These are phyloP conservation scores for Medicago truncatula DNA, from an alignment of 306 rosid species.

Conservation along the genomic window MtrunA17r5.0-ANR NC_053046.1:42371501-42372000, in stretches of 20 bases:
- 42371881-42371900: not conserved
- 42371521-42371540: not conserved
- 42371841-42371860: constrained; percentile 16
- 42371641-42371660: not conserved
- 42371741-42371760: not conserved
- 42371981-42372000: constrained; percentile 18
- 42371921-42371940: not conserved
- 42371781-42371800: constrained; percentile 21
- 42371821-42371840: constrained; percentile 38
- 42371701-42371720: not conserved
- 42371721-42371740: not conserved
- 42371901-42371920: not conserved
- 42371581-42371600: not conserved
- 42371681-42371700: not conserved
- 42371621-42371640: not conserved
- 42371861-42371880: not conserved
- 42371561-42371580: constrained; percentile 2
- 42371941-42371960: constrained; percentile 8
- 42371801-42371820: constrained; percentile 33
- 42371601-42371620: not conserved
- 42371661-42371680: not conserved
- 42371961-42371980: constrained; percentile 22
- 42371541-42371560: constrained; percentile 1
- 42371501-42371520: not conserved
- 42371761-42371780: constrained; percentile 25